Conservation (phyloP, 2,329 filamentous ascomycete genomes). For the Clonostachys chloroleuca region DNA sequence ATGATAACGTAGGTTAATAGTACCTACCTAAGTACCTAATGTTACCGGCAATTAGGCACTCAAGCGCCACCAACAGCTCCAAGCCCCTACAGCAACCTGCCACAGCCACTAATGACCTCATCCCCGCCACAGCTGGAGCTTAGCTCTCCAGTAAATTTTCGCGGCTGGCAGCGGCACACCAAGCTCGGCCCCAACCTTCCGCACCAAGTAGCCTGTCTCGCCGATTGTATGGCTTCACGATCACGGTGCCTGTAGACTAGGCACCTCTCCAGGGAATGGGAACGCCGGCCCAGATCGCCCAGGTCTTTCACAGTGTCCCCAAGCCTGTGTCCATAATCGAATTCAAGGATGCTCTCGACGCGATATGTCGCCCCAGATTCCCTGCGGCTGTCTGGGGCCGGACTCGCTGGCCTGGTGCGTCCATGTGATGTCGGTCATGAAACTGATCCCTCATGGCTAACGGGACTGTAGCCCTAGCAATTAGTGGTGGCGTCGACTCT, state of each 20-base stretch:
- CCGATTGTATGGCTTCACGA: not conserved
- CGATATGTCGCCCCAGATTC: constrained; percentile 25
- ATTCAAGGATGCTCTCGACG: constrained; percentile 42
- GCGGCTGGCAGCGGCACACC: too few relatives aligned
- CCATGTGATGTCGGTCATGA: too few relatives aligned
- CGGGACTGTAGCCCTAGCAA: constrained; percentile 57
- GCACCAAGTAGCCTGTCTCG: too few relatives aligned
- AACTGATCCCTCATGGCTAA: not conserved
- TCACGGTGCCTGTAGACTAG: not conserved
- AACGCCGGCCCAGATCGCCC: constrained; percentile 10
- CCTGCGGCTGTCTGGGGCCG: constrained; percentile 1
- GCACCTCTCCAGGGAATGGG: constrained; percentile 18
- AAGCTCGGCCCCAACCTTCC: too few relatives aligned
- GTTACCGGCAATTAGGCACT: too few relatives aligned
- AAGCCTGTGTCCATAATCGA: constrained; percentile 28
- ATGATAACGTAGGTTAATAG: too few relatives aligned
- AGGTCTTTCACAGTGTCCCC: constrained; percentile 27
- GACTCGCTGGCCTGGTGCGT: not conserved
- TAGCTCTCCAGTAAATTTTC: too few relatives aligned
- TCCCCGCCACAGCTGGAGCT: too few relatives aligned
- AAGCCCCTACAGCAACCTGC: too few relatives aligned
- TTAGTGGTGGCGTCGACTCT: constrained; percentile 95
- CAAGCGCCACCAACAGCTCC: too few relatives aligned
- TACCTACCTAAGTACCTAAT: too few relatives aligned
- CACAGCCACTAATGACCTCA: too few relatives aligned